Evolutionary conservation across 1,284 basidiomycete genomes (phyloP).

Genomic region (Malassezia globosa): DNA sequence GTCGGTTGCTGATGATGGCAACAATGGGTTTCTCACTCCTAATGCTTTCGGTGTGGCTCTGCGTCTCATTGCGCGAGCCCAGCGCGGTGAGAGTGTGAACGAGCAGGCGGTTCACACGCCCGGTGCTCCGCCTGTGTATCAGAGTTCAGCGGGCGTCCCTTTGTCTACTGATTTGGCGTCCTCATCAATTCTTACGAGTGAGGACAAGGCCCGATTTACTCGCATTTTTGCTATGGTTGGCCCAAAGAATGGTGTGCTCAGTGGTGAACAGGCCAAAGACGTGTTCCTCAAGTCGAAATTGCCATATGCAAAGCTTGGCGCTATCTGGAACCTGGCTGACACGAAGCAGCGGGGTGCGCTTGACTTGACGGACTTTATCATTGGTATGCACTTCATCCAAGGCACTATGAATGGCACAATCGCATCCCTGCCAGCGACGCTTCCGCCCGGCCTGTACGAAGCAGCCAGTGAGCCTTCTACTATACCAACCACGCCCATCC

Average conservation of each 20-base stretch:
- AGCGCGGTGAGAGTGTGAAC: conserved; percentile 66
- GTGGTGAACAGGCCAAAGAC: conserved; percentile 78
- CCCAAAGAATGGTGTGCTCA: conserved; percentile 33
- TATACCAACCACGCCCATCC: conserved; percentile 1
- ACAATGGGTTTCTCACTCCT: conserved; percentile 50
- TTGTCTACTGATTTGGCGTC: conserved; percentile 17
- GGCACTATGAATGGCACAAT: conserved; percentile 67
- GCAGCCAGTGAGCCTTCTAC: conserved; percentile 50
- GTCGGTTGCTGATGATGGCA: conserved; percentile 71
- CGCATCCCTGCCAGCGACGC: conserved; percentile 60
- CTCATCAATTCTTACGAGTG: conserved; percentile 24
- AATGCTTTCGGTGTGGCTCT: conserved; percentile 63
- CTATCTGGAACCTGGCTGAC: conserved; percentile 93
- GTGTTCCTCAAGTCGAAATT: conserved; percentile 89
- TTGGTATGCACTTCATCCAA: conserved; percentile 89
- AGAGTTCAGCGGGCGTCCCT: conserved; percentile 49
- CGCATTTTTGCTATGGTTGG: conserved; percentile 45
- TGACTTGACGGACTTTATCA: conserved; percentile 81
- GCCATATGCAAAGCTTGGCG: conserved; percentile 73
- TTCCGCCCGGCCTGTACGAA: conserved; percentile 86
- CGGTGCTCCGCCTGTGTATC: conserved; percentile 69
- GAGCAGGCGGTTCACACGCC: conserved; percentile 48
- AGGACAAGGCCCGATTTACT: conserved; percentile 43
- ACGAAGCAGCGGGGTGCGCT: conserved; percentile 80
- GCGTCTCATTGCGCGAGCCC: conserved; percentile 81